Conservation (phyloP, 2,329 filamentous ascomycete genomes). For the Talaromyces funiculosus region DNA sequence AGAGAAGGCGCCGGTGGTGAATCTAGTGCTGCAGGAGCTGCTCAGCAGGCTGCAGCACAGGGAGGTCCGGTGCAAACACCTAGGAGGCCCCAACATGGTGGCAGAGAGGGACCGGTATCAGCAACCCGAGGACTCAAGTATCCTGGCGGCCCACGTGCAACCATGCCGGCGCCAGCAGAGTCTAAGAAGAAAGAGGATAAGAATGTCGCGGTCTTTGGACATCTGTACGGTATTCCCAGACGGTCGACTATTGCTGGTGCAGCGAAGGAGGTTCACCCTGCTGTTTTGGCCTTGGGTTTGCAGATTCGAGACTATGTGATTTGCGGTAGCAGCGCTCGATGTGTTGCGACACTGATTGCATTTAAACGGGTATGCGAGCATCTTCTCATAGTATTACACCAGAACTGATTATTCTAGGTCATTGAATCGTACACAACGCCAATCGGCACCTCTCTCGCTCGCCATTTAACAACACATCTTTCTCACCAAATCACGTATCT, state of each 20-base stretch:
- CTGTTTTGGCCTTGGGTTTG: constrained; percentile 76
- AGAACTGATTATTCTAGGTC: constrained; percentile 52
- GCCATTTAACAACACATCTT: constrained; percentile 87
- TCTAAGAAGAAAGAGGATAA: constrained; percentile 59
- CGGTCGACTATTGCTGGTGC: constrained; percentile 57
- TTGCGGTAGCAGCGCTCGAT: constrained; percentile 80
- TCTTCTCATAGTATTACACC: too few species aligned
- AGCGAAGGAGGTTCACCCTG: constrained; percentile 72
- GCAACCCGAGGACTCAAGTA: constrained; percentile 29
- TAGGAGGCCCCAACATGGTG: not conserved
- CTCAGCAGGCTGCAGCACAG: constrained; percentile 19
- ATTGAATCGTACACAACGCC: constrained; percentile 92
- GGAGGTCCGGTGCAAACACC: constrained; percentile 12
- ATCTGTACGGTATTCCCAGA: constrained; percentile 71
- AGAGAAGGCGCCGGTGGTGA: constrained; percentile 36
- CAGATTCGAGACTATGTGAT: constrained; percentile 86
- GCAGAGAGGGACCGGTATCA: constrained; percentile 17
- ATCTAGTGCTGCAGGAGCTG: not conserved
- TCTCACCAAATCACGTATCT: constrained; percentile 95
- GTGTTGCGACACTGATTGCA: constrained; percentile 79
- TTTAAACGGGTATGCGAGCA: constrained; percentile 83
- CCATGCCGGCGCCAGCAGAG: constrained; percentile 33
- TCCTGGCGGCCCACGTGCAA: constrained; percentile 24
- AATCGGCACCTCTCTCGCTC: constrained; percentile 72
- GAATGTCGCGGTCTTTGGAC: constrained; percentile 71